These are phyloP conservation scores for Neotropicomus parvogracilis DNA, from an alignment of 1,284 basidiomycete genomes.

Conservation along the genomic window DNA sequence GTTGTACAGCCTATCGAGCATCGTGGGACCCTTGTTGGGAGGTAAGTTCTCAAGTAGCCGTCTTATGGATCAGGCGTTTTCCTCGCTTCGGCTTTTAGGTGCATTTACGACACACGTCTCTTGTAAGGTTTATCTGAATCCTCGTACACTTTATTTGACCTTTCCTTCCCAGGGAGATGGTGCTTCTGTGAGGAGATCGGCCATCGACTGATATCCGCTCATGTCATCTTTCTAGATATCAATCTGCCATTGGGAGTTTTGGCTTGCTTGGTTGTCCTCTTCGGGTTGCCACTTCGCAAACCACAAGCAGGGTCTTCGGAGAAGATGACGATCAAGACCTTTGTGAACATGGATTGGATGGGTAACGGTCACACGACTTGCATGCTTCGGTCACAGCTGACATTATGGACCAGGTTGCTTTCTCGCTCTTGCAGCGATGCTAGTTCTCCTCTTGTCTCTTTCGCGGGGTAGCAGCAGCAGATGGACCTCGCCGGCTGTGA, in stretches of 20 bases:
- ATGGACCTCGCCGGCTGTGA: slow-evolving; percentile 14
- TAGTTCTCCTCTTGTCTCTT: slow-evolving; percentile 13
- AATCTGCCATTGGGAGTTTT: slow-evolving; percentile 15
- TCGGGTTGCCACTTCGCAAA: slow-evolving; percentile 8
- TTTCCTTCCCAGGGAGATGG: slow-evolving; percentile 15
- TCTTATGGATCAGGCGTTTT: background rate
- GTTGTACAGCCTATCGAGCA: slow-evolving; percentile 11
- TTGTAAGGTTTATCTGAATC: slow-evolving; percentile 9
- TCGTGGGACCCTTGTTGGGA: slow-evolving; percentile 18
- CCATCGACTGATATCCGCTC: background rate
- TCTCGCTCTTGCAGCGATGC: slow-evolving; percentile 12
- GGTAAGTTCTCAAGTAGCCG: background rate
- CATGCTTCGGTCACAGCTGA: background rate
- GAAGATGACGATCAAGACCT: background rate
- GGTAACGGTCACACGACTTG: background rate
- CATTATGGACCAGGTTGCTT: slow-evolving; percentile 10
- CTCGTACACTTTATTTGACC: background rate
- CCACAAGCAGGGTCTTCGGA: background rate
- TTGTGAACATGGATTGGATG: slow-evolving; percentile 16
- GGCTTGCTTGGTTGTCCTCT: slow-evolving; percentile 3
- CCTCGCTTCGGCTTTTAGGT: slow-evolving; percentile 8
- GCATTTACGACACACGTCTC: slow-evolving; percentile 11
- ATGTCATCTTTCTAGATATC: slow-evolving; percentile 8
- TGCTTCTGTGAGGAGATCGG: slow-evolving; percentile 14
- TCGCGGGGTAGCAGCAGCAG: slow-evolving; percentile 6